A percentile compares a stretch with the other conserved stretches of the same genome.
Conservation (phyloP, 192 early-diverging fungal species). For the Coemansia sp. region DNA sequence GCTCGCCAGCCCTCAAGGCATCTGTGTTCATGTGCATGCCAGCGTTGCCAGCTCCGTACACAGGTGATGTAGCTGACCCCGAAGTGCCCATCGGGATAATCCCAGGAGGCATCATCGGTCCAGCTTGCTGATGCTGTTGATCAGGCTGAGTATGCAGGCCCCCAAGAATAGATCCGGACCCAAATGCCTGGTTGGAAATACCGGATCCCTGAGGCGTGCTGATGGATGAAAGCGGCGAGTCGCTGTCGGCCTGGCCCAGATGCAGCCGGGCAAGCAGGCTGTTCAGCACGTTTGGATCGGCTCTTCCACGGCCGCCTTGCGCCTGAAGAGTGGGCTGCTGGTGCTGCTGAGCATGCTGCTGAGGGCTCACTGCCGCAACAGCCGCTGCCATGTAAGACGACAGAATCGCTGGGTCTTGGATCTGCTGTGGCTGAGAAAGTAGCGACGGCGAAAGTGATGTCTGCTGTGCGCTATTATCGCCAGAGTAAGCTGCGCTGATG, state of each 20-base stretch:
- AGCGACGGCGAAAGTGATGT: background rate
- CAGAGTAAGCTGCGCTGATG: background rate
- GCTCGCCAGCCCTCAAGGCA: background rate
- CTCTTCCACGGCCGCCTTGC: constrained; percentile 13
- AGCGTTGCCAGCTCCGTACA: background rate
- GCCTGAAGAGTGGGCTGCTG: constrained; percentile 6
- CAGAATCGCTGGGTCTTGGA: constrained; percentile 30
- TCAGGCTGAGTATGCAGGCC: background rate
- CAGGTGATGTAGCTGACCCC: constrained; percentile 7
- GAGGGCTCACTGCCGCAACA: constrained; percentile 4
- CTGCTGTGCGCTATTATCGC: background rate
- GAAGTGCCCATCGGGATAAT: constrained; percentile 10
- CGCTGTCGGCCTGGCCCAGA: constrained; percentile 21
- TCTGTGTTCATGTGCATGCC: constrained; percentile 2
- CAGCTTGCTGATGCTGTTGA: background rate
- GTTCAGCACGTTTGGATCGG: constrained; percentile 36
- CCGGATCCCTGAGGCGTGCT: constrained; percentile 4
- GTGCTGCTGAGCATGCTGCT: constrained; percentile 33
- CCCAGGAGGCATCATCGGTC: constrained; percentile 17
- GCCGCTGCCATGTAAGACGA: constrained; percentile 17
- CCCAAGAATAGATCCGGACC: background rate
- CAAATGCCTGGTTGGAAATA: constrained; percentile 4
- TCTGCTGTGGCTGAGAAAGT: constrained; percentile 12
- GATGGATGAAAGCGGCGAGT: constrained; percentile 7
- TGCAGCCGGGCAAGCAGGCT: constrained; percentile 41